Evolutionary conservation across 2,329 filamentous ascomycete species (phyloP), one percentile per base, ranked within the genome.

Genomic region (Fusarium transvaalense): DNA sequence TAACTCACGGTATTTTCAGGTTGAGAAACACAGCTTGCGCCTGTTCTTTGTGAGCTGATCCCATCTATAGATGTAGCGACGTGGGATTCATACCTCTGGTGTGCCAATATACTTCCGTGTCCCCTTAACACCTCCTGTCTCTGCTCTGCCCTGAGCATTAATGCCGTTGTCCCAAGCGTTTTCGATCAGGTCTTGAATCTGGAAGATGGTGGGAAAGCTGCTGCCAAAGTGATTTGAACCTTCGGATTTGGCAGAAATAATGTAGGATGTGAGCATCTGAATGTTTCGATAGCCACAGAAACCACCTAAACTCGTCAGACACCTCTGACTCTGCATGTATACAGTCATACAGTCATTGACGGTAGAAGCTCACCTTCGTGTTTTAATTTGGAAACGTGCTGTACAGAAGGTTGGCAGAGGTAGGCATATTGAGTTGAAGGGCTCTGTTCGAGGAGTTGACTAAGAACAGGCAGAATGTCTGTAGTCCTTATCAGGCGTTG

Each of bases 221-320:
- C 82, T 81, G 2, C 82, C 78, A 61, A 97, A 92, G 47, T 82
- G 79, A 39, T 89, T 82, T 63, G 85, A 78, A 0, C 91, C 92
- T 14, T 82, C 79, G 14, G 82, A 83, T 38, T 82, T 77, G 2
- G 87, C 81, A 10, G 85, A 86, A 61, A 90, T 87, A 21, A 97
- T 88, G 76, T 93, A 94, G 0, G 94, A 95, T 15, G 91, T 82
- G 71, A 97, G 79, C 89, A 97, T 97, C 77, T 98, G 96, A 32
- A 97, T 97, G 75, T 97, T 98, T 39, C 95, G 88, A 77, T 97
- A 98, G 5, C 95, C 95, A 76, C 95, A 98, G 77, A 98, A 98
- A 8, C 93, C 92, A 23, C 94, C 94, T 88, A 5, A 5, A 4
- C 9, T 21, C 14, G 52, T 69, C 13, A 71, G 54, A 50, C 34